Evolutionary conservation across 2,329 filamentous ascomycete genomes (phyloP).

Genomic region (Aulographum hederae): DNA sequence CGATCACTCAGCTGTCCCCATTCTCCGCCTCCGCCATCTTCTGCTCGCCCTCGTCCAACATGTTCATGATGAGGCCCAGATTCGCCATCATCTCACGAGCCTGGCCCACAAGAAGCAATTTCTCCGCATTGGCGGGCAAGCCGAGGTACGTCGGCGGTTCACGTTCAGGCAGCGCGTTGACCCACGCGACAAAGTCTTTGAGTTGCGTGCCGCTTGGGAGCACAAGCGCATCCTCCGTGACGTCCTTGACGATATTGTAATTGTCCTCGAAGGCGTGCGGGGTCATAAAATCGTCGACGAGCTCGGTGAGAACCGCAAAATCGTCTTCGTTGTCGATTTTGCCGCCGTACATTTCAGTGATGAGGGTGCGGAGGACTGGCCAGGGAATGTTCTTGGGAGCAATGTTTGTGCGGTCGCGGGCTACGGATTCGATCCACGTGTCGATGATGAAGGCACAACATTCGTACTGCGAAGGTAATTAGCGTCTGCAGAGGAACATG

Average conservation of each 20-base stretch:
- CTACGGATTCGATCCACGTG: conserved; percentile 72
- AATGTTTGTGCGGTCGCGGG: conserved; percentile 77
- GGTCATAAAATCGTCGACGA: conserved; percentile 66
- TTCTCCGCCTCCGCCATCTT: conserved; percentile 47
- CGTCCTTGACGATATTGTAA: conserved; percentile 66
- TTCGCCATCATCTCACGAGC: conserved; percentile 73
- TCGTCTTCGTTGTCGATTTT: conserved; percentile 90
- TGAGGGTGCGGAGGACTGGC: conserved; percentile 81
- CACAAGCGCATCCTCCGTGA: conserved; percentile 36
- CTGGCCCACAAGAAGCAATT: conserved; percentile 74
- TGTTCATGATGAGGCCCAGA: conserved; percentile 63
- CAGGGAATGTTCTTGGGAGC: conserved; percentile 88
- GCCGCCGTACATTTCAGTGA: conserved; percentile 91
- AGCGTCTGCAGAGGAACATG: conserved; percentile 10
- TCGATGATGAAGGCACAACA: conserved; percentile 94
- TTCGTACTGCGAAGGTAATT: conserved; percentile 51
- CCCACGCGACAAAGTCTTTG: conserved; percentile 78
- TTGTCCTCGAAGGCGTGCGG: conserved; percentile 82
- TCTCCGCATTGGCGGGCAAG: conserved; percentile 89
- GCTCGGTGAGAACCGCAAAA: conserved; percentile 50
- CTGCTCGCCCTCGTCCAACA: conserved; percentile 89
- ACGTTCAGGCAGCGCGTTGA: conserved; percentile 78
- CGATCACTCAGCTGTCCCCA: too few species aligned
- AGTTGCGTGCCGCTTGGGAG: conserved; percentile 69
- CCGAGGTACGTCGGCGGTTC: conserved; percentile 93